These are phyloP conservation scores for Fusarium kyushuense DNA, from an alignment of 2,329 filamentous ascomycete genomes.

Conservation along the genomic window DNA sequence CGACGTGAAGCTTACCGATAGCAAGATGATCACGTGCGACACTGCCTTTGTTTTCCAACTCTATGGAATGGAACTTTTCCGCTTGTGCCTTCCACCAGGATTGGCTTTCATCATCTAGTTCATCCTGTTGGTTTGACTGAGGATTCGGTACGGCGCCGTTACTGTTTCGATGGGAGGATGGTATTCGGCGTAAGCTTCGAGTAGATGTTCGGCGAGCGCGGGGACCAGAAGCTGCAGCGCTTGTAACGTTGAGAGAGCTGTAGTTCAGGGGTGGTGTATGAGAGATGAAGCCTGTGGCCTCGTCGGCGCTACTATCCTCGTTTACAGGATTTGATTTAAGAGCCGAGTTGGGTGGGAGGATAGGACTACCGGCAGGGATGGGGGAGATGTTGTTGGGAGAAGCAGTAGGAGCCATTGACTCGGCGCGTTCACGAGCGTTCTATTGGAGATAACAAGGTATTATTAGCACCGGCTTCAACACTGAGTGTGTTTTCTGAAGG, in stretches of 20 bases:
- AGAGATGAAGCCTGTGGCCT: constrained; percentile 57
- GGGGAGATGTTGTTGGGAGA: constrained; percentile 28
- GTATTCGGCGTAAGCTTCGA: constrained; percentile 20
- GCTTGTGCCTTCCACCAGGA: constrained; percentile 66
- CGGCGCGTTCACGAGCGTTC: constrained; percentile 59
- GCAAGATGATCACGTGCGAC: constrained; percentile 86
- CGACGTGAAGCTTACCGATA: constrained; percentile 65
- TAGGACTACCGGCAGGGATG: constrained; percentile 37
- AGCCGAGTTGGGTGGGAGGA: constrained; percentile 32
- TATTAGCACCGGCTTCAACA: constrained; percentile 20
- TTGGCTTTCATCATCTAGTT: constrained; percentile 40
- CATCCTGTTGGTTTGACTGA: constrained; percentile 34
- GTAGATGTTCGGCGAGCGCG: constrained; percentile 31
- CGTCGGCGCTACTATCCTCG: constrained; percentile 52
- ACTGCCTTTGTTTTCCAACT: constrained; percentile 87
- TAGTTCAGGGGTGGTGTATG: constrained; percentile 55
- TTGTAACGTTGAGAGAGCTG: constrained; percentile 52
- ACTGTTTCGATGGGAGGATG: constrained; percentile 19
- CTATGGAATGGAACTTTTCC: constrained; percentile 69
- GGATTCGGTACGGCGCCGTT: constrained; percentile 18
- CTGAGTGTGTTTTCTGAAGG: neutral
- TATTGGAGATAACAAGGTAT: constrained; percentile 35
- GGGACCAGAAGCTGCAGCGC: constrained; percentile 20
- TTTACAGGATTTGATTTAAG: constrained; percentile 31
- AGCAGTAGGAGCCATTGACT: constrained; percentile 52